phyloP scores from a whole-genome alignment of 2,329 filamentous ascomycete species.

The Paecilomyces dactylethromorphus region DNA sequence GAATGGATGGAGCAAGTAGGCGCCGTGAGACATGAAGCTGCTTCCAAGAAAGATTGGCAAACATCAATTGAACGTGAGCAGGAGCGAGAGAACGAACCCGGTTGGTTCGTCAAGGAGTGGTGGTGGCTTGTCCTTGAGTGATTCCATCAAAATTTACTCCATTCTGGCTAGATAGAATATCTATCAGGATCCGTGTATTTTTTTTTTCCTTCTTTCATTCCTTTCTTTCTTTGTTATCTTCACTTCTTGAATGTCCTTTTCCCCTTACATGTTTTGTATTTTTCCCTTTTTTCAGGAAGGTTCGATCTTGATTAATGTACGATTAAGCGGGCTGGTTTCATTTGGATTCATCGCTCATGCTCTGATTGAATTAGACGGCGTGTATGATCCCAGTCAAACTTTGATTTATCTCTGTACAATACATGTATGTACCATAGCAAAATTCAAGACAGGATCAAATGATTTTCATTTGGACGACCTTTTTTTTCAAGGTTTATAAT shows the following conservation, averaged over 20 bases:
- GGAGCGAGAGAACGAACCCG: slow-evolving; percentile 9
- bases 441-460: background rate
- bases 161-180: background rate
- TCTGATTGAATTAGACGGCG: background rate
- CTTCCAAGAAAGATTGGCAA: background rate
- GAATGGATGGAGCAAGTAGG: slow-evolving; percentile 32
- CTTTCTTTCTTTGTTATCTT: background rate
- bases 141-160: background rate
- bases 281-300: background rate
- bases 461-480: background rate
- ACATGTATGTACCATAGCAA: background rate
- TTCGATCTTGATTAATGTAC: background rate
- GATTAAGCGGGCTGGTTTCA: background rate
- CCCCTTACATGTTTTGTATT: background rate
- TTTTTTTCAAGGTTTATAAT: background rate
- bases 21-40: slow-evolving; percentile 9
- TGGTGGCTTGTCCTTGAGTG: slow-evolving; percentile 34
- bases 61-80: slow-evolving; percentile 14
- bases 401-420: background rate
- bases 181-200: background rate
- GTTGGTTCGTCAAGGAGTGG: slow-evolving; percentile 31
- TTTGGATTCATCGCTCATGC: background rate
- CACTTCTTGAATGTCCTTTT: background rate
- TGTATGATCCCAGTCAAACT: no score
- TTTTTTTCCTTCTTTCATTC: background rate